Evolutionary conservation across 345 rosid species (phyloP).

Genomic region (Conringia planisiliqua): DNA sequence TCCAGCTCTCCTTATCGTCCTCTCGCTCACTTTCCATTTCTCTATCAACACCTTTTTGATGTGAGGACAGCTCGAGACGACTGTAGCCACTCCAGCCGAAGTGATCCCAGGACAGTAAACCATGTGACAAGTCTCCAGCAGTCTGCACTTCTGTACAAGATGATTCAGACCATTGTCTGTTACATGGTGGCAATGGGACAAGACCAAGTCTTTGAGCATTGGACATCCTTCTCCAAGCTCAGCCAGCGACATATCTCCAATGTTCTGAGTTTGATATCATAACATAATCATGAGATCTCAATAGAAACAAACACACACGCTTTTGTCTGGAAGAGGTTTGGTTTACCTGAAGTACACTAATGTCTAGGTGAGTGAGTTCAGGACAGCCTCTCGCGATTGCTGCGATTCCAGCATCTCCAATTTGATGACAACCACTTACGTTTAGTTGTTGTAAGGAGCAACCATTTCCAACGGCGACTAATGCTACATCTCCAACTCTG

Average conservation of each 20-base stretch:
- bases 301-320: background rate
- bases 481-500: constrained; percentile 86
- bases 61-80: constrained; percentile 77
- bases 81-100: constrained; percentile 73
- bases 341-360: constrained; percentile 81
- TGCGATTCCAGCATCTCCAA: constrained; percentile 75
- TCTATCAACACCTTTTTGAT: constrained; percentile 79
- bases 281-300: background rate
- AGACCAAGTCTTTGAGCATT: constrained; percentile 63
- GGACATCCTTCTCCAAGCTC: constrained; percentile 91
- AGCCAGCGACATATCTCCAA: constrained; percentile 70
- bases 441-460: constrained; percentile 73
- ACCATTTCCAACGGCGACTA: constrained; percentile 68
- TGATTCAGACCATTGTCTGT: constrained; percentile 72
- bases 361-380: constrained; percentile 66
- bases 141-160: constrained; percentile 57
- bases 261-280: constrained; percentile 39
- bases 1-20: constrained; percentile 78
- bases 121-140: constrained; percentile 77
- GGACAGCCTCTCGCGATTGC: constrained; percentile 91
- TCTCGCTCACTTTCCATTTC: constrained; percentile 80
- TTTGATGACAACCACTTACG: constrained; percentile 82
- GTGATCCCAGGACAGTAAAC: constrained; percentile 78
- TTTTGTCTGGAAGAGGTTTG: background rate
- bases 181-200: constrained; percentile 78